These are phyloP conservation scores for Cetraspora pellucida DNA, from an alignment of 192 early-diverging fungal genomes.

Conservation along the genomic window DNA sequence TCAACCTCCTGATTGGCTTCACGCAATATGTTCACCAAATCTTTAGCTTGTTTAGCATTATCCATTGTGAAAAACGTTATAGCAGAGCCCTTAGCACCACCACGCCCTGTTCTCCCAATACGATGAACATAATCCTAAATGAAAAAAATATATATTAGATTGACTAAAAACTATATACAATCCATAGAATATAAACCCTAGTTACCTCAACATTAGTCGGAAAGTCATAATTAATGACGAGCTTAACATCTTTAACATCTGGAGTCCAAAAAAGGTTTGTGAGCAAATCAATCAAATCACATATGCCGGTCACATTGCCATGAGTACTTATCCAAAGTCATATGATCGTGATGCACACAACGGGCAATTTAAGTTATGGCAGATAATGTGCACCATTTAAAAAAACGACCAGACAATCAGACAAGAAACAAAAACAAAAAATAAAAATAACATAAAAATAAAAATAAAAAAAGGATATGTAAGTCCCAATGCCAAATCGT, in stretches of 20 bases:
- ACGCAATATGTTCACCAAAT: slow-evolving; percentile 82
- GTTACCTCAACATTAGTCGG: slow-evolving; percentile 77
- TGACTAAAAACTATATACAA: background rate
- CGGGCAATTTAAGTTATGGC: background rate
- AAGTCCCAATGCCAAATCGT: slow-evolving; percentile 35
- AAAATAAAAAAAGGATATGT: slow-evolving; percentile 32
- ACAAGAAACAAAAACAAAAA: slow-evolving; percentile 22
- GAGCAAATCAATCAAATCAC: slow-evolving; percentile 36
- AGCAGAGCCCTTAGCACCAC: slow-evolving; percentile 84
- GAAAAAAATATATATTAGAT: slow-evolving; percentile 13
- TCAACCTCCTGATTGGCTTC: slow-evolving; percentile 92
- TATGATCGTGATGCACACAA: slow-evolving; percentile 19
- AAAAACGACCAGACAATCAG: background rate
- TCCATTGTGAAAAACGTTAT: slow-evolving; percentile 93
- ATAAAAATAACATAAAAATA: slow-evolving; percentile 13
- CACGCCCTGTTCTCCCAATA: slow-evolving; percentile 97
- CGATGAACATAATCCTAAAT: slow-evolving; percentile 86
- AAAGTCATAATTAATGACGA: slow-evolving; percentile 97
- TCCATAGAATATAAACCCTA: background rate
- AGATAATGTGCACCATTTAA: slow-evolving; percentile 22
- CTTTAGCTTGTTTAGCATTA: slow-evolving; percentile 81
- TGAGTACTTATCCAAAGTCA: slow-evolving; percentile 5
- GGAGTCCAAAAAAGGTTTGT: slow-evolving; percentile 38
- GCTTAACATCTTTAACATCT: slow-evolving; percentile 95
- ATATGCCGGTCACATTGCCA: background rate